These are phyloP conservation scores for Trametopsis cervina DNA, from an alignment of 768 basidiomycete species.

Conservation along the genomic window DNA sequence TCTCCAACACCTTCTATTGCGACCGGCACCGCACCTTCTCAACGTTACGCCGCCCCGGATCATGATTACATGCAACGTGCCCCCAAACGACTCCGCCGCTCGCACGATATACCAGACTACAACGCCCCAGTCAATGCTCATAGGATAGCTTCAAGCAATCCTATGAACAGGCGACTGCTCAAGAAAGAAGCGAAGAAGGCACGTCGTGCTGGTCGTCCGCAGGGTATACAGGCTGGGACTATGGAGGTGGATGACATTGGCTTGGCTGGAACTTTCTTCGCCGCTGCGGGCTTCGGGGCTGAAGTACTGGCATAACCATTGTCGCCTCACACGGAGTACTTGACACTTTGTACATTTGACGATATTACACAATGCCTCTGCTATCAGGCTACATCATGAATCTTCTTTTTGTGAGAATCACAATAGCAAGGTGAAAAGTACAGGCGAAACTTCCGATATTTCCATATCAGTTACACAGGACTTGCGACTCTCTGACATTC, in stretches of 20 bases:
- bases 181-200: slow-evolving; percentile 62
- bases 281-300: neutral
- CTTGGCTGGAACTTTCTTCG: slow-evolving; percentile 13
- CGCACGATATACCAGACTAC: slow-evolving; percentile 38
- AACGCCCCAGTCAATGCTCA: slow-evolving; percentile 40
- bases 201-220: slow-evolving; percentile 41
- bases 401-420: too few relatives aligned
- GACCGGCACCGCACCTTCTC: slow-evolving; percentile 3
- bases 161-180: slow-evolving; percentile 49
- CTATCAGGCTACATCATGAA: too few relatives aligned
- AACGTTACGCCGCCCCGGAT: neutral
- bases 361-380: too few relatives aligned
- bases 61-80: slow-evolving; percentile 8
- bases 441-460: too few relatives aligned
- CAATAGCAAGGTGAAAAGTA: too few relatives aligned
- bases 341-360: neutral
- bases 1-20: slow-evolving; percentile 15
- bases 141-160: slow-evolving; percentile 48
- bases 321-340: too few relatives aligned
- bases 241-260: slow-evolving; percentile 30
- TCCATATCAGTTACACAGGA: too few relatives aligned
- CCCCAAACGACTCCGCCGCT: slow-evolving; percentile 61
- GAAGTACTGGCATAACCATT: neutral
- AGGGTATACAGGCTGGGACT: slow-evolving; percentile 5
- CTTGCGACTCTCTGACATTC: too few relatives aligned